These are phyloP conservation scores for Venturia carpophila DNA, from an alignment of 2,329 filamentous ascomycete species.

Conservation along the genomic window DNA sequence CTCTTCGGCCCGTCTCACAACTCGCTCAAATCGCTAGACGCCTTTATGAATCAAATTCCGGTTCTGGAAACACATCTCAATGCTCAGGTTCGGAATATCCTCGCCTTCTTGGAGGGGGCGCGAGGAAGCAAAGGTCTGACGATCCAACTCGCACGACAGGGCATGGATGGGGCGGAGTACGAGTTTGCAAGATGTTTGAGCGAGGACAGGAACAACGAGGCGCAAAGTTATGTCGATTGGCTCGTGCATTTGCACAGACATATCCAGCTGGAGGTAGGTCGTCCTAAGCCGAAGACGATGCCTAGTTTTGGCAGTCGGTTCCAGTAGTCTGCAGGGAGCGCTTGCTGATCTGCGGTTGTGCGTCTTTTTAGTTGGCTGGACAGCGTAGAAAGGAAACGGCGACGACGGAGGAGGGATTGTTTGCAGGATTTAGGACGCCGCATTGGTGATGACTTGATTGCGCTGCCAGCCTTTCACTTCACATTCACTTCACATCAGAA, in stretches of 20 bases:
- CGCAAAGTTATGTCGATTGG: conserved; percentile 98
- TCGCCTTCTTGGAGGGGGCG: conserved; percentile 74
- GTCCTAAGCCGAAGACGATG: conserved; percentile 9
- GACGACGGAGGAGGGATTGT: neutral
- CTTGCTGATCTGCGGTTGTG: neutral
- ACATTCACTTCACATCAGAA: no score
- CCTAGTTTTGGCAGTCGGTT: conserved; percentile 7
- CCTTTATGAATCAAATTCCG: conserved; percentile 71
- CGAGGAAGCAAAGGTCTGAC: conserved; percentile 82
- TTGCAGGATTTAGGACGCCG: conserved; percentile 13
- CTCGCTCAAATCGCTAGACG: conserved; percentile 67
- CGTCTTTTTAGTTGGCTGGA: conserved; percentile 12
- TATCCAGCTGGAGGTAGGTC: conserved; percentile 69
- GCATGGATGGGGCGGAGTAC: conserved; percentile 88
- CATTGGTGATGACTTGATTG: conserved; percentile 9
- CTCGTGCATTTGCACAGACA: conserved; percentile 88
- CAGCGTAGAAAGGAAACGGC: conserved; percentile 16
- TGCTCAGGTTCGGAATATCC: conserved; percentile 85
- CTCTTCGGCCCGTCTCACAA: conserved; percentile 74
- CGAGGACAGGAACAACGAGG: conserved; percentile 95
- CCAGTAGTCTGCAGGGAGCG: neutral
- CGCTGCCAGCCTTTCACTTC: no score
- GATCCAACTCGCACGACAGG: conserved; percentile 84
- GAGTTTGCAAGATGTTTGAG: conserved; percentile 88
- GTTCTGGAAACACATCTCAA: conserved; percentile 87